These are phyloP conservation scores for Fusarium mangiferae DNA, from an alignment of 2,329 filamentous ascomycete genomes.

Conservation along the genomic window DNA sequence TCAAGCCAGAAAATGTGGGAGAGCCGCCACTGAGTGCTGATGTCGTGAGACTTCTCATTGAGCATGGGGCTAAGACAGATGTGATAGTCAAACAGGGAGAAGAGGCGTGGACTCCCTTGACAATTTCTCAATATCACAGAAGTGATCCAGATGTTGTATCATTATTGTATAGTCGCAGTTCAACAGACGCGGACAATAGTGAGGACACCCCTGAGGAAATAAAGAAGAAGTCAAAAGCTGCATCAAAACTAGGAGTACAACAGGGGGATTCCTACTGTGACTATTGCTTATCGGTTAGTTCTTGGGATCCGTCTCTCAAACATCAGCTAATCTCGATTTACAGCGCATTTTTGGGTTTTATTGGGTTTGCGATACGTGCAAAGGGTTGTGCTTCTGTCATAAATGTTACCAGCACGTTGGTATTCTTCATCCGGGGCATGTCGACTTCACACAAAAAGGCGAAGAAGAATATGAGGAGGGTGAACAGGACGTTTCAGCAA, in stretches of 20 bases:
- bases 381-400: background rate
- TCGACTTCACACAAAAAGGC: background rate
- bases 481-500: background rate
- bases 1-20: background rate
- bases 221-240: background rate
- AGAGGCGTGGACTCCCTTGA: background rate
- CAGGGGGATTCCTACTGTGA: background rate
- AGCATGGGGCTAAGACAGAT: background rate
- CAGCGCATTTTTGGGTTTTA: background rate
- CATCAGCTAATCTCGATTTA: background rate
- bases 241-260: fast-evolving
- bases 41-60: background rate
- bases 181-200: no score
- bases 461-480: background rate
- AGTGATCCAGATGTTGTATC: background rate
- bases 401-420: background rate
- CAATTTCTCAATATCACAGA: background rate
- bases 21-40: background rate
- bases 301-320: fast-evolving
- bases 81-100: background rate
- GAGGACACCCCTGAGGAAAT: fast-evolving
- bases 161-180: background rate
- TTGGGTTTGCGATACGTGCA: background rate
- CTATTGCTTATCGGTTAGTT: background rate
- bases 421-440: background rate